phyloP scores from a whole-genome alignment of 352 stramenopile genomes.

The Pythium biforme region DNA sequence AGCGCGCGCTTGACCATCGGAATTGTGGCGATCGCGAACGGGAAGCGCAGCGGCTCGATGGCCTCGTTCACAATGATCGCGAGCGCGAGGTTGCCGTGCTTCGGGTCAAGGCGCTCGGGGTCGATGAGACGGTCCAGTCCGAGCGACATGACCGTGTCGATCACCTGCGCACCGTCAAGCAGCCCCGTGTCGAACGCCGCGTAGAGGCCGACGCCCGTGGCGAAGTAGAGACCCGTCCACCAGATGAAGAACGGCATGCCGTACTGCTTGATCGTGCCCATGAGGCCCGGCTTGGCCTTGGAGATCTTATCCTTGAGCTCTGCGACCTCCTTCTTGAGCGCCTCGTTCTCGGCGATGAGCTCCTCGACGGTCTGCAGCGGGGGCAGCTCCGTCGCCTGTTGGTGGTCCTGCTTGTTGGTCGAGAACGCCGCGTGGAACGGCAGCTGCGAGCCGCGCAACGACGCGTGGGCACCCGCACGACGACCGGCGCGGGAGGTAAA shows the following conservation, averaged over 20 bases:
- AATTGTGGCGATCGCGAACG: conserved; percentile 83
- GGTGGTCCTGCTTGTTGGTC: conserved; percentile 36
- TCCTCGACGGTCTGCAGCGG: conserved; percentile 66
- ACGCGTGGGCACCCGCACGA: not conserved
- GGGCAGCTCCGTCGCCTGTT: conserved; percentile 26
- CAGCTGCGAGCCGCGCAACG: conserved; percentile 31
- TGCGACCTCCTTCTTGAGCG: conserved; percentile 67
- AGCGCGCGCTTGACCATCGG: conserved; percentile 75
- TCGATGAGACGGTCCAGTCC: conserved; percentile 81
- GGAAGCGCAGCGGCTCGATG: conserved; percentile 83
- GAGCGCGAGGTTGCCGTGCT: conserved; percentile 85
- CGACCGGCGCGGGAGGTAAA: conserved; percentile 14
- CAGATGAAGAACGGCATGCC: conserved; percentile 82
- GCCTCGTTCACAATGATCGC: conserved; percentile 86
- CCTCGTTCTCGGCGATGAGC: conserved; percentile 72
- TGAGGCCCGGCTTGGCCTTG: conserved; percentile 69
- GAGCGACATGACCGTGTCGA: conserved; percentile 82
- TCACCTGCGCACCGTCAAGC: conserved; percentile 70
- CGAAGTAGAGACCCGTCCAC: conserved; percentile 80
- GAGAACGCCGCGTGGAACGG: conserved; percentile 47
- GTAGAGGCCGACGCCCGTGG: conserved; percentile 72
- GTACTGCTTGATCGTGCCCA: conserved; percentile 81
- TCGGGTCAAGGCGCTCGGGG: conserved; percentile 71
- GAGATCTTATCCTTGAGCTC: conserved; percentile 52
- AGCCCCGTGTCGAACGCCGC: conserved; percentile 69